Evolutionary conservation across 768 basidiomycete genomes (phyloP).

Genomic region (Serendipita sp.): DNA sequence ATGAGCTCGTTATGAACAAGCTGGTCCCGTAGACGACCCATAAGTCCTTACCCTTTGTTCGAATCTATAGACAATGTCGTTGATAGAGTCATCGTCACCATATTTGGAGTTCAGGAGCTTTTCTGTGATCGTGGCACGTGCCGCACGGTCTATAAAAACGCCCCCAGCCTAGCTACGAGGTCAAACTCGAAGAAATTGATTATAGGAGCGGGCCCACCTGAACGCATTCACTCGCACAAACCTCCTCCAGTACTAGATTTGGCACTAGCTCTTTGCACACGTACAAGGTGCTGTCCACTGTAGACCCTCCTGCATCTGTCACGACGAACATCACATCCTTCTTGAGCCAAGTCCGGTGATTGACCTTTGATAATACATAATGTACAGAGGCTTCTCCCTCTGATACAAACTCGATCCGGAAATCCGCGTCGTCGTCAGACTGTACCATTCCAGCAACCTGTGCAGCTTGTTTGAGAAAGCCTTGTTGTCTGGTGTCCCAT

Average conservation of each 20-base stretch:
- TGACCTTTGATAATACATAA: neutral
- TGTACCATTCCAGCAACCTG: slow-evolving; percentile 24
- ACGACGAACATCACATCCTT: neutral
- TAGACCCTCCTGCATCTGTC: slow-evolving; percentile 5
- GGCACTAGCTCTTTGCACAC: neutral
- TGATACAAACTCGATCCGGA: neutral
- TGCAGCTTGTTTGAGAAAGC: slow-evolving; percentile 28
- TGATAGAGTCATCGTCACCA: neutral
- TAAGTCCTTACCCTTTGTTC: neutral
- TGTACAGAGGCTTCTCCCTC: slow-evolving; percentile 9
- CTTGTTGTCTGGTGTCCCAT: slow-evolving; percentile 31
- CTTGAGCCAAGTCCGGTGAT: neutral
- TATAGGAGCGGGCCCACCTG: neutral
- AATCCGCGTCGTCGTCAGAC: slow-evolving; percentile 9
- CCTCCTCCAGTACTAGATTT: slow-evolving; percentile 6
- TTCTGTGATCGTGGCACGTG: neutral
- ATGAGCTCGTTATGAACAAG: neutral
- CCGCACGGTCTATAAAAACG: neutral
- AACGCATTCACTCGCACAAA: slow-evolving; percentile 7
- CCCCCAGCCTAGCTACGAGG: neutral
- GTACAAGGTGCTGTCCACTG: slow-evolving; percentile 6
- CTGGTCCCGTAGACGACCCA: neutral
- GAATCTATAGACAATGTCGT: neutral
- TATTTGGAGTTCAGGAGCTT: slow-evolving; percentile 5
- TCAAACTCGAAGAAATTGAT: neutral